Base-by-base conservation (phyloP, 768 basidiomycete genomes). In the Mycena amicta region DNA sequence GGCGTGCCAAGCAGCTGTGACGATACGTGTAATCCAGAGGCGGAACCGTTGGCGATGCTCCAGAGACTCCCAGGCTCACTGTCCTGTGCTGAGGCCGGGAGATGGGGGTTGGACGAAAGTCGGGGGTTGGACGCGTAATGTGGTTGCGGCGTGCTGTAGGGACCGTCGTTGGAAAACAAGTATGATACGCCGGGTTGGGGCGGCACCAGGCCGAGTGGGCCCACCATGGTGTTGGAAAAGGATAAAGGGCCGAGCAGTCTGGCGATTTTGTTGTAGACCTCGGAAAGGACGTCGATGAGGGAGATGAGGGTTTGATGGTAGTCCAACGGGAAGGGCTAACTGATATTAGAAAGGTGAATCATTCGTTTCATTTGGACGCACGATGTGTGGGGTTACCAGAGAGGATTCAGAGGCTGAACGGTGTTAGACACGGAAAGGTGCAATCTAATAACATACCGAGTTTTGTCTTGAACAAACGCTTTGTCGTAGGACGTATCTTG, bases 271-370 rank as follows among this genome's bases (percentile, higher is more conserved):
- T 90, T 87, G 77, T 95, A 96, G 28, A 92, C 85, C 68, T 94
- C 92, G 18, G 91, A 90, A 39, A 95, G 82, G 49, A 95, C 89
- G 68, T 95, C 94, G 53, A 94, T 86, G 26, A 94, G 85, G 30
- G 93, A 92, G 53, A 93, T 83, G 31, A 95, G 83, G 11, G 90
- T 91, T 73, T 95, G 90, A 63, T 92, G 88, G 69, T 96, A 95
- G 72, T 95, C 93, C 54, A 95, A 71, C 2, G 88, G 77, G 73
- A 95, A 95, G n/a, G 93, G 90, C 93, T 94, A 52, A 52, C 11
- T n/a, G 53, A 25, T 49, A 66, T 51, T 29, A 56, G 29, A 23
- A 15, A 31, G 53, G 26, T 26, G 43, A 25, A 52, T 30, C 27
- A 4, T 55, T 15, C 37, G 3, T 18, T 5, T 50, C 29, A 43